phyloP scores from a whole-genome alignment of 2,329 filamentous ascomycete species.

The Neofusicoccum laricinum region DNA sequence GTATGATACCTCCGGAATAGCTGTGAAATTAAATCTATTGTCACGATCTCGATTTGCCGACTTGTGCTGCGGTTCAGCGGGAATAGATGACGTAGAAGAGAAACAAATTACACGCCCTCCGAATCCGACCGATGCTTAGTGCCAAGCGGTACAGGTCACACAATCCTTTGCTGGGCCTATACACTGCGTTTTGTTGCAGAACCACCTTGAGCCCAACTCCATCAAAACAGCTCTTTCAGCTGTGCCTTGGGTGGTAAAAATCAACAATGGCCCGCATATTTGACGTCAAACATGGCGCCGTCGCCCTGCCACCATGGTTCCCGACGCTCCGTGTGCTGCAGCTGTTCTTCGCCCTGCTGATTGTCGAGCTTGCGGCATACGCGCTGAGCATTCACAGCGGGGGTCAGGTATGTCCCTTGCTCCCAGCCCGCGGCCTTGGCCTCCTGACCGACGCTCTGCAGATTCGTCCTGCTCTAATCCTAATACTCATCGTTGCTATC shows the following conservation, averaged over 20 bases:
- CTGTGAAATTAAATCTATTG: not conserved
- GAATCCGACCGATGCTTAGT: not conserved
- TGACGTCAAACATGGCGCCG: not conserved
- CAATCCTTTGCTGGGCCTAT: slow-evolving; percentile 10
- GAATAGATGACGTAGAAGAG: not conserved
- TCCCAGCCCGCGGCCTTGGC: not conserved
- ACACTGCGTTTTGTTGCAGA: too few relatives aligned
- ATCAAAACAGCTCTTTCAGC: not conserved
- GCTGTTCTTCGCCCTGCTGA: slow-evolving; percentile 27
- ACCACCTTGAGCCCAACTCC: not conserved
- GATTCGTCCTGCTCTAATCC: slow-evolving; percentile 23
- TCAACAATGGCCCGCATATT: not conserved
- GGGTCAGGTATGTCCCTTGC: slow-evolving; percentile 19
- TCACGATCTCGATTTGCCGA: not conserved
- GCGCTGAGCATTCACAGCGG: slow-evolving; percentile 13
- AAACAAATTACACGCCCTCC: not conserved
- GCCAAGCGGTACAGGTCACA: not conserved
- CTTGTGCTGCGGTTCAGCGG: not conserved
- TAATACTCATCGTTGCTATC: slow-evolving; percentile 21
- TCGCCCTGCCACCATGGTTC: slow-evolving; percentile 23
- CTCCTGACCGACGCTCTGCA: slow-evolving; percentile 1
- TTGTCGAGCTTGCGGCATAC: slow-evolving; percentile 28
- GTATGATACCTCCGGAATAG: slow-evolving; percentile 16
- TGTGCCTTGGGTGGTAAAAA: not conserved
- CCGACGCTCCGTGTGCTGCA: slow-evolving; percentile 27